These are phyloP conservation scores for Huiozyma naganishii DNA, from an alignment of 805 yeast genomes.

Conservation along the genomic window DNA sequence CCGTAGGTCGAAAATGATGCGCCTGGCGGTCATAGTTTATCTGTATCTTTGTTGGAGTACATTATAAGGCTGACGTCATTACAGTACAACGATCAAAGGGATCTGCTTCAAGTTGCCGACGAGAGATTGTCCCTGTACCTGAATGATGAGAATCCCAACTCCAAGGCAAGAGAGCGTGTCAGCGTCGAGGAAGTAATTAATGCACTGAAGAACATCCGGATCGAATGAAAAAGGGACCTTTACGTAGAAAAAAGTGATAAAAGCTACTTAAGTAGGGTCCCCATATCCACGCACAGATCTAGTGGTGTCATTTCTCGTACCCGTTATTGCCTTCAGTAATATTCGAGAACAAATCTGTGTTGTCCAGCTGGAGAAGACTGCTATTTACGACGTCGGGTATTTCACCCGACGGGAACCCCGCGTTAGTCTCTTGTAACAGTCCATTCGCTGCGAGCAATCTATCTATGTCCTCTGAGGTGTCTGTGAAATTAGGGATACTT, in stretches of 20 bases:
- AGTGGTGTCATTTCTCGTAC: too few relatives aligned
- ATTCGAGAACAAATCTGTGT: too few relatives aligned
- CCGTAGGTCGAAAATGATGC: not conserved
- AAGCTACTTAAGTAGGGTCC: not conserved
- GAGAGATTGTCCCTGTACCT: slow-evolving; percentile 53
- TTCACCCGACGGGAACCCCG: too few relatives aligned
- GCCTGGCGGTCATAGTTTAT: slow-evolving; percentile 25
- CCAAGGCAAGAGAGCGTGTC: slow-evolving; percentile 3
- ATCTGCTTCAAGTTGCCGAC: slow-evolving; percentile 48
- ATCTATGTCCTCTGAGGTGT: too few relatives aligned
- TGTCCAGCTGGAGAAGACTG: too few relatives aligned
- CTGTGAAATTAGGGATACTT: too few relatives aligned
- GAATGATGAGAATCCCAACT: slow-evolving; percentile 38
- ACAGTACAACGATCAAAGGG: slow-evolving; percentile 47
- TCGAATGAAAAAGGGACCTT: not conserved
- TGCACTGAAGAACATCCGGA: slow-evolving; percentile 2
- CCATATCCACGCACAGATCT: not conserved
- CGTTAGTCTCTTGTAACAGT: too few relatives aligned
- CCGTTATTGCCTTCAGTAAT: too few relatives aligned
- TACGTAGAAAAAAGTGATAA: too few relatives aligned
- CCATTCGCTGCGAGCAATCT: too few relatives aligned
- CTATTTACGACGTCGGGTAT: too few relatives aligned
- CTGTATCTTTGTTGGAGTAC: slow-evolving; percentile 54
- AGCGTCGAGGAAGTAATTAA: slow-evolving; percentile 3
- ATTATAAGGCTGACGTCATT: slow-evolving; percentile 47